These are phyloP conservation scores for Rickenella mellea DNA, from an alignment of 768 basidiomycete species.

Conservation along the genomic window DNA sequence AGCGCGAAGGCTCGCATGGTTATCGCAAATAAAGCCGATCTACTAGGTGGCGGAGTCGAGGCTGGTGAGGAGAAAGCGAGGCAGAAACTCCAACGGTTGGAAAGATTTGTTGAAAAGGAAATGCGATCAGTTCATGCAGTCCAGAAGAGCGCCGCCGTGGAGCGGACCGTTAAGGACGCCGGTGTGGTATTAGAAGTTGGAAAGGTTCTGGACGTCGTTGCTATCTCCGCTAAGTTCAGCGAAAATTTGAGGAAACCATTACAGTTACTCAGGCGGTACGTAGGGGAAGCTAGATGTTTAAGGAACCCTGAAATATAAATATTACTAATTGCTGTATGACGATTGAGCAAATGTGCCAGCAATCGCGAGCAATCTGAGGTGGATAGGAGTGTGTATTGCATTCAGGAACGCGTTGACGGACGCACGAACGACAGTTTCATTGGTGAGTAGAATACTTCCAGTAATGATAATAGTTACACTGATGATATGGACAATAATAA, in stretches of 20 bases:
- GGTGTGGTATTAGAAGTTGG: constrained; percentile 16
- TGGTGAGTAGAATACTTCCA: too few relatives aligned
- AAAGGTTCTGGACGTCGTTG: constrained; percentile 56
- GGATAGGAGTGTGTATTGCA: too few relatives aligned
- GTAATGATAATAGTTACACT: too few relatives aligned
- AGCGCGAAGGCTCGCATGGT: constrained; percentile 71
- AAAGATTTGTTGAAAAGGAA: constrained; percentile 43
- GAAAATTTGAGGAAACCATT: constrained; percentile 73
- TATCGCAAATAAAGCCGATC: constrained; percentile 92
- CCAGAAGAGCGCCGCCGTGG: too few relatives aligned
- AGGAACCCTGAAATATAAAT: too few relatives aligned
- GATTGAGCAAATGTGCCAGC: too few relatives aligned
- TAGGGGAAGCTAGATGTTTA: constrained; percentile 35
- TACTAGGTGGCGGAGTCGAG: constrained; percentile 40
- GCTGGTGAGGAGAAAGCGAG: constrained; percentile 42
- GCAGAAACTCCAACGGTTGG: constrained; percentile 45
- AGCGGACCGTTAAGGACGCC: constrained; percentile 10
- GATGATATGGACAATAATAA: too few relatives aligned
- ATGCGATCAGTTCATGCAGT: constrained; percentile 21
- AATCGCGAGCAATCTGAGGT: too few relatives aligned
- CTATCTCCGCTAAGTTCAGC: constrained; percentile 77
- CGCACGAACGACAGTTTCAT: too few relatives aligned
- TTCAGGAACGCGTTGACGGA: too few relatives aligned
- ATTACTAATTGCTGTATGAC: too few relatives aligned
- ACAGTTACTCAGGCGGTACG: constrained; percentile 54